Conservation (phyloP, 2,329 filamentous ascomycete genomes). For the Verticillium albo-atrum region DNA sequence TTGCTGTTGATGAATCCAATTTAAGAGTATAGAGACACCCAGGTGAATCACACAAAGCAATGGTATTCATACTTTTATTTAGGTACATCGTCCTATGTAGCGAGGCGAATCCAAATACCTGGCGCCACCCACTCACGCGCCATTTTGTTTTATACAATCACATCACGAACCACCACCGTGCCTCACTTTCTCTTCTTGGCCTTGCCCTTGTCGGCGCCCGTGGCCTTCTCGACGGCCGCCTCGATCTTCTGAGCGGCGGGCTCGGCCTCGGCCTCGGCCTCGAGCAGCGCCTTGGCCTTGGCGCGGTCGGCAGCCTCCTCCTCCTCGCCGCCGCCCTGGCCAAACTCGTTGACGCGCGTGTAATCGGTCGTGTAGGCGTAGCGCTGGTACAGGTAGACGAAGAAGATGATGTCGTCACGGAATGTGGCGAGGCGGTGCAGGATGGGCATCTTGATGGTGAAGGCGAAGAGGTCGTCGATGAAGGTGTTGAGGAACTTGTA, state of each 20-base stretch:
- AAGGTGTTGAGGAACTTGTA: conserved; percentile 99
- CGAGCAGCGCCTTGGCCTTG: conserved; percentile 23
- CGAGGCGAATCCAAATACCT: no score
- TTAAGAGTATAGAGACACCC: no score
- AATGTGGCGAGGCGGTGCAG: conserved; percentile 89
- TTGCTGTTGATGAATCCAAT: no score
- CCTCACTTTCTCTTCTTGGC: conserved; percentile 37
- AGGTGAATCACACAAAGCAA: no score
- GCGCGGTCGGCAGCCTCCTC: conserved; percentile 44
- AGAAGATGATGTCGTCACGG: conserved; percentile 96
- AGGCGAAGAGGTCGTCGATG: conserved; percentile 97
- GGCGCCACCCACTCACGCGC: no score
- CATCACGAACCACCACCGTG: no score
- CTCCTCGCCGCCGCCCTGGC: conserved; percentile 93
- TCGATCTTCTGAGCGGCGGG: conserved; percentile 26
- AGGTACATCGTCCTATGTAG: no score
- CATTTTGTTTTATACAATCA: no score
- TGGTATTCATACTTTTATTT: no score
- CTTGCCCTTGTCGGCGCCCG: conserved; percentile 44
- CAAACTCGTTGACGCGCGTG: conserved; percentile 92
- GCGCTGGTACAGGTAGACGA: conserved; percentile 92
- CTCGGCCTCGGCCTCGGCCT: conserved; percentile 18
- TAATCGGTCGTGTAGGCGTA: conserved; percentile 93
- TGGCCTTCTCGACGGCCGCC: conserved; percentile 33
- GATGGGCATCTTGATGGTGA: conserved; percentile 98